phyloP scores from a whole-genome alignment of 164 flowering plant genomes.

The Tinospora cordifolia region DNA sequence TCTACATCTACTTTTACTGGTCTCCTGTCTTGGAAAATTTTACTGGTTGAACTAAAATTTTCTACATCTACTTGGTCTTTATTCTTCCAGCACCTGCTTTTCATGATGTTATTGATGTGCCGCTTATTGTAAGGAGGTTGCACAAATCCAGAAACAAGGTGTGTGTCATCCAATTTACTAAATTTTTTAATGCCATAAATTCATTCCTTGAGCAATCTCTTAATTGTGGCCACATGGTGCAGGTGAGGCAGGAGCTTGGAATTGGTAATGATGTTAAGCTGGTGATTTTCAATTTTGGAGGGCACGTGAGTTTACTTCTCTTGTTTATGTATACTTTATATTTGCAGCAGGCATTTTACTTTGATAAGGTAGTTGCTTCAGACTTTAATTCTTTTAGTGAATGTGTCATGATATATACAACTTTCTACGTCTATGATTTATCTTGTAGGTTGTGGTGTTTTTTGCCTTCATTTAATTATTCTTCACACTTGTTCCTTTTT shows the following conservation, averaged over 20 bases:
- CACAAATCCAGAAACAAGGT: conserved; percentile 83
- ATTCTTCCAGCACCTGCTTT: conserved; percentile 88
- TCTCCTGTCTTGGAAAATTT: not conserved
- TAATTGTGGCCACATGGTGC: not conserved
- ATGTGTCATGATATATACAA: not conserved
- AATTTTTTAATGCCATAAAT: not conserved
- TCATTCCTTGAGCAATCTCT: not conserved
- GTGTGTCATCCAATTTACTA: not conserved
- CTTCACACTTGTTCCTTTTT: no score
- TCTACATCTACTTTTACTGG: not conserved
- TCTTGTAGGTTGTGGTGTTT: no score
- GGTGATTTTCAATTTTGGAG: conserved; percentile 90
- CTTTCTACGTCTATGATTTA: no score
- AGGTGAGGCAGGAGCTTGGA: conserved; percentile 88
- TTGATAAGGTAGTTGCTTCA: not conserved
- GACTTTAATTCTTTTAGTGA: not conserved
- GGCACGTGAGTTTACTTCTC: conserved; percentile 49
- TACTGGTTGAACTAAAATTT: conserved; percentile 6
- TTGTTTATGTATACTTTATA: not conserved
- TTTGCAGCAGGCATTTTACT: not conserved
- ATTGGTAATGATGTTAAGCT: conserved; percentile 71
- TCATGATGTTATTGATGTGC: conserved; percentile 90
- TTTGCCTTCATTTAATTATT: no score
- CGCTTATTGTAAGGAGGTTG: conserved; percentile 85
- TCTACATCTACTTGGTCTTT: no score